Evolutionary conservation across 2,329 filamentous ascomycete species (phyloP).

Genomic region (Mycosphaerella arachidis): DNA sequence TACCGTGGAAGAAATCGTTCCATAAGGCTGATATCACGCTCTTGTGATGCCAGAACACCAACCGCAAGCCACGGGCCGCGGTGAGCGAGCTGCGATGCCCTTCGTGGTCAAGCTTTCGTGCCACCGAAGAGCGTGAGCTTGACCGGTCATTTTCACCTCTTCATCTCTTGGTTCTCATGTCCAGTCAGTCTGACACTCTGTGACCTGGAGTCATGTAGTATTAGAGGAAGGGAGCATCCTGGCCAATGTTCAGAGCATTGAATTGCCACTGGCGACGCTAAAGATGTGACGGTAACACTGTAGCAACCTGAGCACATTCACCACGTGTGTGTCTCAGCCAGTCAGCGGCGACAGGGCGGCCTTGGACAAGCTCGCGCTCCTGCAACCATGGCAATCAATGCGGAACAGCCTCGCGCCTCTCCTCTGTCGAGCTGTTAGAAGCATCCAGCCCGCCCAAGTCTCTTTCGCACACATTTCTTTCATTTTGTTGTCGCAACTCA

Average conservation of each 20-base stretch:
- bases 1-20: not conserved
- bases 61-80: not conserved
- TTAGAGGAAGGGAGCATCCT: not conserved
- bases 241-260: not conserved
- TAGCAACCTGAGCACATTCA: not conserved
- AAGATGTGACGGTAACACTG: not conserved
- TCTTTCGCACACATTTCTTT: not conserved
- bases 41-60: not conserved
- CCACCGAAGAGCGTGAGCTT: not conserved
- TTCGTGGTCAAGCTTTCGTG: not conserved
- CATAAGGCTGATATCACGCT: not conserved
- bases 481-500: not conserved
- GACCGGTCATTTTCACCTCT: not conserved
- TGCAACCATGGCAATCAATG: not conserved
- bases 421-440: not conserved
- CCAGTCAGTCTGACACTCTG: not conserved
- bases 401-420: not conserved
- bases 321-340: not conserved
- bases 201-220: not conserved
- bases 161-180: not conserved
- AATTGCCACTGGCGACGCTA: not conserved
- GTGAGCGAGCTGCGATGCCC: not conserved
- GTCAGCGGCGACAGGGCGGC: not conserved
- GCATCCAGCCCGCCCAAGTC: not conserved
- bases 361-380: not conserved